Evolutionary conservation across 2,329 filamentous ascomycete genomes (phyloP), one percentile per base, ranked within the genome.

Genomic region (Fonsecaea nubica): DNA sequence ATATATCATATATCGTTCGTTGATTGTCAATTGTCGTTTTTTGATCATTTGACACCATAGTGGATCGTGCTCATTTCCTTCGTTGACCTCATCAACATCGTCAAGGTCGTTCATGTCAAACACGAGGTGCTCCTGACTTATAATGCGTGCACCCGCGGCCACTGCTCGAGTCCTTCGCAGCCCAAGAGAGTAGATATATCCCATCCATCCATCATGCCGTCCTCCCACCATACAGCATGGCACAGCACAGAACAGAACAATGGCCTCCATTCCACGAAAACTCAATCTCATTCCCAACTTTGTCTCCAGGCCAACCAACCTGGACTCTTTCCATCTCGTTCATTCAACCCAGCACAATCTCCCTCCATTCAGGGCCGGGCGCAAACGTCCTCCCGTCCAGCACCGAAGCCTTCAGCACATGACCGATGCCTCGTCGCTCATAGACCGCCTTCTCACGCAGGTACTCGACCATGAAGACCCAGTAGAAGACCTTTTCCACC

Each of bases 381-480:
- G 30, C 21, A n/a, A 42, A 25, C 25, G 55, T 30, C 18, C 32
- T 58, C 10, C 33, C 55, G 5, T 42, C 38, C 12, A 42, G 13
- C 33, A 58, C 15, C 21, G 8, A 42, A 25, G 35, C 18, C 18
- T 58, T 36, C 35, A 58, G 55, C 5, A 58, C 9, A 9, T 58
- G 55, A 3, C 55, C 55, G 35, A 58, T 10, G 33, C 55, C 55
- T 15, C 55, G 35, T 18, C 55, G 36, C 25, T 58, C 35, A 36
- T 40, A 58, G n/a, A 45, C 38, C 12, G 38, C 55, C 9, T 40
- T 40, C 15, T 58, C 35, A 7, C 30, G 35, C 7, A 58, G 30
- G 38, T n/a, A 42, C 12, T 40, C 21, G 33, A 58, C 21, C 55
- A 58, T n/a, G 35, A 58, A 45, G 35, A 58, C 55, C 55, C 55